Evolutionary conservation across 768 basidiomycete genomes (phyloP), one percentile per base, ranked within the genome.

Genomic region (Amanita subjunquillea): DNA sequence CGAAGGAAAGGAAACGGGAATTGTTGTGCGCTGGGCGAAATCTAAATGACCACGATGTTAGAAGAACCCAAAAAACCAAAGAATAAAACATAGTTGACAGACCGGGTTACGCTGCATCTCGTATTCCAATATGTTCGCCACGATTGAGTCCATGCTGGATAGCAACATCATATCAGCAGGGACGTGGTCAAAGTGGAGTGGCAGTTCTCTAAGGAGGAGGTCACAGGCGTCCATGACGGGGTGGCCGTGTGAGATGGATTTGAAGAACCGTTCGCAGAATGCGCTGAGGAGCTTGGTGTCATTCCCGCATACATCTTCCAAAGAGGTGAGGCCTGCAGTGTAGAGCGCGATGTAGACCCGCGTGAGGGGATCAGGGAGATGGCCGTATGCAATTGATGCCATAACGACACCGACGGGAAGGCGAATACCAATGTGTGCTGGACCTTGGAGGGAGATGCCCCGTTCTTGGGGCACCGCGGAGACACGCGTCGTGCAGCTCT

Each of bases 311-410:
- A 55, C 52, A 54, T 76, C 73, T 55, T 77, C 76, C 27, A 69
- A 50, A 39, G 58, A 68, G 44, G 67, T 65, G n/a, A 62, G 49
- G 48, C 63, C 69, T 0, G 71, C 63, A 1, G 73, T 74, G 56
- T 65, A 74, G 6, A 74, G 60, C 3, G 70, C 66, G 40, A 74
- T 68, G 56, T 66, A 62, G 6, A 70, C 60, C 44, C 61, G 60
- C 1, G 62, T 65, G 34, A 65, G 53, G 47, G 58, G 42, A 56
- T 64, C 51, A 4, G 50, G 40, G 12, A 72, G 58, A 53, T 72
- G 72, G 0, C 42, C 53, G 27, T 67, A 67, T 2, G 61, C 60
- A 1, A 53, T 62, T 6, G 51, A 49, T 17, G 62, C 60, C 41
- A 67, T 69, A 22, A 57, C 45, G 32, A 66, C 65, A 1, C 69